Percentiles rank a stretch among this genome's conserved stretches.
These are phyloP conservation scores for Selaginella moellendorffii DNA, from an alignment of 75 land plant species.

Conservation along the genomic window DNA sequence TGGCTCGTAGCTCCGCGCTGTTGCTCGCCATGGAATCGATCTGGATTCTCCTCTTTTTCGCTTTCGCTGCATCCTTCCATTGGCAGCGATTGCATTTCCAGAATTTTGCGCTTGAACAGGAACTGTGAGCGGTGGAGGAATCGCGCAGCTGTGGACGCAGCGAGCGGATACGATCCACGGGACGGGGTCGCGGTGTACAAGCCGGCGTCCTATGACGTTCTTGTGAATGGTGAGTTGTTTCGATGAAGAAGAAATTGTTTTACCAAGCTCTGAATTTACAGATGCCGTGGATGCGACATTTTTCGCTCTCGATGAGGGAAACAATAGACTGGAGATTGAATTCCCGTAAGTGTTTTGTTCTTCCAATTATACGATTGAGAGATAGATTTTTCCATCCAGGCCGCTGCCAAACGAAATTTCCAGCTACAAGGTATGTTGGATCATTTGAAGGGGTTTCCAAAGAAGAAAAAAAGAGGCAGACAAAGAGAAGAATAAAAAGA, in stretches of 20 bases:
- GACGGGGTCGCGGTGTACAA: conserved; percentile 69
- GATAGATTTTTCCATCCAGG: conserved; percentile 20
- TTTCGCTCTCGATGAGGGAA: conserved; percentile 61
- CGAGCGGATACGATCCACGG: background rate
- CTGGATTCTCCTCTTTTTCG: too few relatives aligned
- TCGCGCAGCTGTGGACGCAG: too few relatives aligned
- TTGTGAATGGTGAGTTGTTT: conserved; percentile 21
- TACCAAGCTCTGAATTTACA: background rate
- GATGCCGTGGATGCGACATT: conserved; percentile 65
- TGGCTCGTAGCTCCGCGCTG: too few relatives aligned
- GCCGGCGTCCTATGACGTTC: conserved; percentile 73
- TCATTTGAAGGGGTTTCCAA: background rate
- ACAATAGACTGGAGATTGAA: conserved; percentile 79
- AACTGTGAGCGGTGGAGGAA: background rate
- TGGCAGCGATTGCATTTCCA: background rate
- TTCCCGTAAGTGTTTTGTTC: conserved; percentile 59
- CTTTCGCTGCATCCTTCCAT: background rate
- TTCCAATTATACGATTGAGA: too few relatives aligned
- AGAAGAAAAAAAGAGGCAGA: too few relatives aligned
- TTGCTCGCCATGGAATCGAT: too few relatives aligned
- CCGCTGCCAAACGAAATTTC: conserved; percentile 72
- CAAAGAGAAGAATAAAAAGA: too few relatives aligned
- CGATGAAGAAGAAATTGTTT: background rate
- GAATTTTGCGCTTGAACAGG: background rate
- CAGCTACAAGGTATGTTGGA: conserved; percentile 56